phyloP scores from a whole-genome alignment of 169 alveolate genomes.

The Besnoitia besnoiti region DNA sequence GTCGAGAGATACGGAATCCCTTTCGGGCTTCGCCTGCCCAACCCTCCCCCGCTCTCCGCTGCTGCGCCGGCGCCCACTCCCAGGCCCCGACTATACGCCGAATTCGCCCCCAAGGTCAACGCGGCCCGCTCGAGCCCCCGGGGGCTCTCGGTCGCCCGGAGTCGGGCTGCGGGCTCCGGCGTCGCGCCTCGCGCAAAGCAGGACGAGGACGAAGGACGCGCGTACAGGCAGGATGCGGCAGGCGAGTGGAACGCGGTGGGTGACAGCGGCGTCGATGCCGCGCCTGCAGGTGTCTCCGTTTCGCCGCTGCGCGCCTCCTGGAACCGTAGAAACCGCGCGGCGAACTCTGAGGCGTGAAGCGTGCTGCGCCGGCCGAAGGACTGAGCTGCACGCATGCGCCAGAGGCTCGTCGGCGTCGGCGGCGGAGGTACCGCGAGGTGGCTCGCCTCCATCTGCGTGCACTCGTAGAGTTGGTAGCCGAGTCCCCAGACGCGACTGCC shows the following conservation, averaged over 20 bases:
- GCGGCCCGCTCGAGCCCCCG: background rate
- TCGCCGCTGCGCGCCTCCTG: too few species aligned
- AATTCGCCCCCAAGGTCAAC: conserved; percentile 1
- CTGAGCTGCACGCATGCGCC: conserved; percentile 24
- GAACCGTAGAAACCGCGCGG: background rate
- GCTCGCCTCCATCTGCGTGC: conserved; percentile 41
- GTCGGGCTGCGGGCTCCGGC: too few species aligned
- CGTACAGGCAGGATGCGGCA: too few species aligned
- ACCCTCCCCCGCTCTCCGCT: background rate
- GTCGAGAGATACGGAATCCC: background rate
- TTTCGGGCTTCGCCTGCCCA: background rate
- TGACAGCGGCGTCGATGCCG: too few species aligned
- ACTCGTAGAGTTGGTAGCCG: conserved; percentile 77
- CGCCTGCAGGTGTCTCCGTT: too few species aligned
- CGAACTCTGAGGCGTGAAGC: background rate
- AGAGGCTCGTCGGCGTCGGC: conserved; percentile 29
- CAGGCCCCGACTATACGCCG: background rate
- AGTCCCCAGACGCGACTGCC: conserved; percentile 75
- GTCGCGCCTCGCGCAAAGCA: too few species aligned
- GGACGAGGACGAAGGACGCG: too few species aligned
- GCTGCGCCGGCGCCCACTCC: background rate
- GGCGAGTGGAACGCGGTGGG: too few species aligned
- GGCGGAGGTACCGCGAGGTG: conserved; percentile 11
- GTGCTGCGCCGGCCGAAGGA: conserved; percentile 15
- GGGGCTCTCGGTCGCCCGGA: background rate